These are phyloP conservation scores for Talaromyces pinophilus DNA, from an alignment of 2,329 filamentous ascomycete species.

Conservation along the genomic window DNA sequence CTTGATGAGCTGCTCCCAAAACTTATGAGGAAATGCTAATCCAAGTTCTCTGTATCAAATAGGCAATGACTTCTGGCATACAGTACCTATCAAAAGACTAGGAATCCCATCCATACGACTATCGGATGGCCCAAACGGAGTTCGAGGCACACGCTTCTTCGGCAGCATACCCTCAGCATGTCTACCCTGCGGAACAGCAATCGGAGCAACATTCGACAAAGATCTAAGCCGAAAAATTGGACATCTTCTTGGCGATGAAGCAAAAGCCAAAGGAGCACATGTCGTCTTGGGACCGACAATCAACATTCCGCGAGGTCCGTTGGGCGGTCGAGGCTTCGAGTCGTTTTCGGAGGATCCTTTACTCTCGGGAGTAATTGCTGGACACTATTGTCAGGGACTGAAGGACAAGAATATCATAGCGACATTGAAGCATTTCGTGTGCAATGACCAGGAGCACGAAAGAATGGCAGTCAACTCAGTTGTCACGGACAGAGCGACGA, in stretches of 20 bases:
- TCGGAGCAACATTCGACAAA: slow-evolving; percentile 77
- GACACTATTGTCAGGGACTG: slow-evolving; percentile 69
- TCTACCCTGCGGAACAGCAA: slow-evolving; percentile 74
- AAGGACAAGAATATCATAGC: slow-evolving; percentile 73
- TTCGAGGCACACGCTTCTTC: slow-evolving; percentile 68
- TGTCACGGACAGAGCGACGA: slow-evolving; percentile 54
- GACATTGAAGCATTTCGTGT: slow-evolving; percentile 65
- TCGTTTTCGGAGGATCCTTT: slow-evolving; percentile 81
- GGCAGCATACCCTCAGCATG: slow-evolving; percentile 70
- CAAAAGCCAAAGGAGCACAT: slow-evolving; percentile 70
- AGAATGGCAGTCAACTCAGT: slow-evolving; percentile 45
- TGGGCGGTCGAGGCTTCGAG: slow-evolving; percentile 82
- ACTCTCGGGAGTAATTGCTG: slow-evolving; percentile 71
- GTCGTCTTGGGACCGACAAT: slow-evolving; percentile 75
- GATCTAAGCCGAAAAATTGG: slow-evolving; percentile 69
- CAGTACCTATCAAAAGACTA: slow-evolving; percentile 62
- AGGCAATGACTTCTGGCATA: slow-evolving; percentile 65
- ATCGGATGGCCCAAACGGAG: slow-evolving; percentile 70
- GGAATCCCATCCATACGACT: slow-evolving; percentile 66
- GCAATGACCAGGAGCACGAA: slow-evolving; percentile 50
- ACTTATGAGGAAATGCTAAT: not conserved
- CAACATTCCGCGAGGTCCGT: slow-evolving; percentile 76
- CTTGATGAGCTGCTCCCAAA: not conserved
- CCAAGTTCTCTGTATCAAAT: not conserved
- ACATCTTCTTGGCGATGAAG: slow-evolving; percentile 68